Evolutionary conservation across 495 filamentous ascomycete genomes (phyloP).

Genomic region (Penicillium crystallinum): DNA sequence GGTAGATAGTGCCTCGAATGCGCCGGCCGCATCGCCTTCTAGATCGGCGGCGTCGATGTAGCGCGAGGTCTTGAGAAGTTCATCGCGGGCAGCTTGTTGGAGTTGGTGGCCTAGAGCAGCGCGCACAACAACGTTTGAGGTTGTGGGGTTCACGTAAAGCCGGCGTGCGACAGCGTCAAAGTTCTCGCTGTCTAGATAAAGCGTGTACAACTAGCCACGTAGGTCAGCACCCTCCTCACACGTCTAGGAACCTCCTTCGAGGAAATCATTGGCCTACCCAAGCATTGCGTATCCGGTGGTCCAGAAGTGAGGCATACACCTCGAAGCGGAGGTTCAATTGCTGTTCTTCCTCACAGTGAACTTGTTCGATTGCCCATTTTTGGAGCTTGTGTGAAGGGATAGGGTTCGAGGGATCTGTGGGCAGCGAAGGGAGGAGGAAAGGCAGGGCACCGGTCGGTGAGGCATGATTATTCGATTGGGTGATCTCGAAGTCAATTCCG

Average conservation of each 20-base stretch:
- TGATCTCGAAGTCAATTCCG: constrained; percentile 60
- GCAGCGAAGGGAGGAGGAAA: constrained; percentile 64
- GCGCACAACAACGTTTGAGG: constrained; percentile 59
- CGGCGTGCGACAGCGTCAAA: constrained; percentile 55
- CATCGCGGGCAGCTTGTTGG: constrained; percentile 61
- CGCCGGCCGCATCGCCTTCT: constrained; percentile 62
- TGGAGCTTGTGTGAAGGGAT: constrained; percentile 64
- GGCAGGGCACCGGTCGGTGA: constrained; percentile 83
- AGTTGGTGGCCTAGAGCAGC: constrained; percentile 58
- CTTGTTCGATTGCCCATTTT: constrained; percentile 58
- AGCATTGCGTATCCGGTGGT: constrained; percentile 74
- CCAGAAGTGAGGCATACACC: constrained; percentile 77
- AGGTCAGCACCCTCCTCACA: neutral
- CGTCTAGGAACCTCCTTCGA: neutral
- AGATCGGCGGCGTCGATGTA: constrained; percentile 59
- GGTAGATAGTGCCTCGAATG: constrained; percentile 69
- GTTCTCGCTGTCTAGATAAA: constrained; percentile 70
- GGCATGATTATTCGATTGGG: constrained; percentile 85
- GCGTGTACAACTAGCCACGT: constrained; percentile 57
- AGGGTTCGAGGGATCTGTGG: constrained; percentile 32
- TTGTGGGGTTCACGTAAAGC: constrained; percentile 64
- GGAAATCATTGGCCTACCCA: constrained; percentile 54
- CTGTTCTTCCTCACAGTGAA: constrained; percentile 45
- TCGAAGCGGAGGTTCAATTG: constrained; percentile 58
- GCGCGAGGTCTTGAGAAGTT: constrained; percentile 60